Evolutionary conservation across 2,329 filamentous ascomycete species (phyloP).

Genomic region (Acephala macrosclerotiorum): DNA sequence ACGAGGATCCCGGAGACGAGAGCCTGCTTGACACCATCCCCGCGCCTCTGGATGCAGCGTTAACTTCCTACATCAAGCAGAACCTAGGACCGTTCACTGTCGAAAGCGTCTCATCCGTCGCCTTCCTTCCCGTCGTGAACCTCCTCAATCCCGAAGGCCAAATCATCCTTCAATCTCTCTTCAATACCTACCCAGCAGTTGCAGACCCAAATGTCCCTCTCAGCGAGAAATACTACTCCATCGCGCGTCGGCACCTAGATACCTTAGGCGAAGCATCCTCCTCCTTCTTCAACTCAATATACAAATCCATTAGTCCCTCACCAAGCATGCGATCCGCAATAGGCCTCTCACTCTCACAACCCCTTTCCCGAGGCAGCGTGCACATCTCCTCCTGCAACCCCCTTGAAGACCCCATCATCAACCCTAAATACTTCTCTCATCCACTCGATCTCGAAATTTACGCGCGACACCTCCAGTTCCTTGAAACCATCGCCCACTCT

Average conservation of each 20-base stretch:
- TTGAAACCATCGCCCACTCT: conserved; percentile 26
- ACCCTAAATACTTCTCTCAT: conserved; percentile 52
- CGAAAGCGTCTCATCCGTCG: not conserved
- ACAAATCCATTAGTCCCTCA: not conserved
- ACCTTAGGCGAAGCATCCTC: not conserved
- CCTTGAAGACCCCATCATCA: conserved; percentile 46
- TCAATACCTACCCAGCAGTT: not conserved
- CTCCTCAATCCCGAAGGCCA: not conserved
- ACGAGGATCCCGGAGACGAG: not conserved
- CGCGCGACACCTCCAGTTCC: conserved; percentile 7
- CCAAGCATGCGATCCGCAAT: conserved; percentile 44
- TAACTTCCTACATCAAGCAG: not conserved
- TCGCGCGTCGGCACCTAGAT: not conserved
- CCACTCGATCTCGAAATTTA: conserved; percentile 47
- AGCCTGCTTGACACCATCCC: not conserved
- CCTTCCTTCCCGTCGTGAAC: not conserved
- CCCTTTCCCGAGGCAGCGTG: conserved; percentile 50
- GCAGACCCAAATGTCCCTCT: not conserved
- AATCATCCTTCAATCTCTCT: not conserved
- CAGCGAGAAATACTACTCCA: not conserved
- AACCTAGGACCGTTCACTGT: not conserved
- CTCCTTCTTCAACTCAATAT: not conserved
- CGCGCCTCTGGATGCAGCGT: not conserved
- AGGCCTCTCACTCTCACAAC: conserved; percentile 63
- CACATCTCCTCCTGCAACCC: conserved; percentile 50